Conservation (phyloP, 768 basidiomycete species). For the Amanita pallidorosea region DNA sequence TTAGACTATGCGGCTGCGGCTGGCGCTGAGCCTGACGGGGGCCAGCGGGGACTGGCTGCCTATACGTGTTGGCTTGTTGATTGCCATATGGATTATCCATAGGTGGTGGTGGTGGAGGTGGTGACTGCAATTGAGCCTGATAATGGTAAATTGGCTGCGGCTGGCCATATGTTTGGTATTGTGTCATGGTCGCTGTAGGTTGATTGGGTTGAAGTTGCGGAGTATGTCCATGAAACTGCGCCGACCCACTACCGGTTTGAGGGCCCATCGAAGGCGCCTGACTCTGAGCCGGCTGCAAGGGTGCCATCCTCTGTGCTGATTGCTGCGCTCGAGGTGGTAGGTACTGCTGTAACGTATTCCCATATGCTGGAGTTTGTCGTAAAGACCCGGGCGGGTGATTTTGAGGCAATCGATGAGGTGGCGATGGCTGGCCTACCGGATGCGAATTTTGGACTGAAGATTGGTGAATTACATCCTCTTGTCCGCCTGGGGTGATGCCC, state of each 20-base stretch:
- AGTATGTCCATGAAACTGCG: not conserved
- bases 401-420: not conserved
- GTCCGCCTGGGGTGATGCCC: too few species aligned
- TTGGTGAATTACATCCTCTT: not conserved
- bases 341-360: not conserved
- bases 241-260: not conserved
- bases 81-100: not conserved
- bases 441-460: not conserved
- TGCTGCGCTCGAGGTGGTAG: not conserved
- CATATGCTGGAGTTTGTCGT: not conserved
- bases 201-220: not conserved
- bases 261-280: not conserved
- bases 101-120: not conserved
- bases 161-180: not conserved
- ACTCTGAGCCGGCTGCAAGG: not conserved
- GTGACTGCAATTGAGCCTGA: not conserved
- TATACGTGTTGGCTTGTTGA: not conserved
- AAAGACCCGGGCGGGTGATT: not conserved
- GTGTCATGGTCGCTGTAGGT: not conserved
- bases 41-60: not conserved
- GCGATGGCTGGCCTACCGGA: not conserved
- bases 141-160: not conserved
- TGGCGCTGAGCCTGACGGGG: not conserved
- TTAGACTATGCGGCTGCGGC: not conserved
- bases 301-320: not conserved